Conservation (phyloP, 2,329 filamentous ascomycete genomes). For the Lachnellula occidentalis region DNA sequence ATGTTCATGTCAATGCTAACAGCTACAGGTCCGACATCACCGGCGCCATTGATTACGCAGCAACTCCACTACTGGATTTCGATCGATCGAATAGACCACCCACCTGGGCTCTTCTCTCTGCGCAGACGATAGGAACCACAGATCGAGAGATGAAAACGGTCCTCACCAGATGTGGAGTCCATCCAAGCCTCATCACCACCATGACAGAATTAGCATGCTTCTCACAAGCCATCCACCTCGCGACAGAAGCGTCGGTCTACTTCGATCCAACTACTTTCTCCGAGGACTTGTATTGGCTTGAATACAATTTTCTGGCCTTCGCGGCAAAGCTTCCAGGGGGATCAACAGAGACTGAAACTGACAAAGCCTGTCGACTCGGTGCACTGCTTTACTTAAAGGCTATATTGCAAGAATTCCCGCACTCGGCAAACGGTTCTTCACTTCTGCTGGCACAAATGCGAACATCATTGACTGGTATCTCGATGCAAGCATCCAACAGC, state of each 20-base stretch:
- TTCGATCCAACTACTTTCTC: slow-evolving; percentile 15
- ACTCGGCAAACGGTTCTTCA: slow-evolving; percentile 11
- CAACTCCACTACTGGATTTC: slow-evolving; percentile 14
- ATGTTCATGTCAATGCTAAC: neutral
- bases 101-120: slow-evolving; percentile 13
- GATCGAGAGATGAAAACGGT: neutral
- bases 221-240: slow-evolving; percentile 11
- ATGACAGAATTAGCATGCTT: slow-evolving; percentile 16
- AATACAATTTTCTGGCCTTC: slow-evolving; percentile 16
- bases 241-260: neutral
- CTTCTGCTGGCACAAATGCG: slow-evolving; percentile 16
- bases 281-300: slow-evolving; percentile 18
- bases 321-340: neutral
- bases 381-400: slow-evolving; percentile 19
- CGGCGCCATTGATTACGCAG: slow-evolving; percentile 22
- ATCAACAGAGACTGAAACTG: neutral
- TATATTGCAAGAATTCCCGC: slow-evolving; percentile 18
- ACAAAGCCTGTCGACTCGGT: slow-evolving; percentile 16
- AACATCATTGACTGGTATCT: slow-evolving; percentile 5
- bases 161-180: neutral
- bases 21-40: slow-evolving; percentile 19
- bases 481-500: neutral
- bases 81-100: neutral
- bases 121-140: neutral
- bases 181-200: slow-evolving; percentile 5